Conservation (phyloP, 768 basidiomycete species). For the Fomitopsis serialis region DNA sequence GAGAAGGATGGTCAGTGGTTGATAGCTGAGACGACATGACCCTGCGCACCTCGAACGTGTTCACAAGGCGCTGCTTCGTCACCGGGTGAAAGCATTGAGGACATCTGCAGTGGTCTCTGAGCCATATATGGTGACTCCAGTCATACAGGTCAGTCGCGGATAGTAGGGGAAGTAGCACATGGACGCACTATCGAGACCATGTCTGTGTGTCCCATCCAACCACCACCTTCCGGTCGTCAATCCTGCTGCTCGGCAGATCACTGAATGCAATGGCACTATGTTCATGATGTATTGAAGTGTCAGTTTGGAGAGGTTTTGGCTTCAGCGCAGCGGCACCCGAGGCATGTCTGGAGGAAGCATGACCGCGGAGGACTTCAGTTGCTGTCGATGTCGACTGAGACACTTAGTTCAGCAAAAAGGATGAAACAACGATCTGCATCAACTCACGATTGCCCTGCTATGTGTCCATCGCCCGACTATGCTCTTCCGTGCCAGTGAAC, state of each 20-base stretch:
- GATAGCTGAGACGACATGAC: too few species aligned
- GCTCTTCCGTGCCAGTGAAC: neutral
- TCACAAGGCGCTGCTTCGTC: constrained; percentile 87
- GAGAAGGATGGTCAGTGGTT: neutral
- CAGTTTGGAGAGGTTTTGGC: neutral
- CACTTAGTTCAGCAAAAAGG: too few species aligned
- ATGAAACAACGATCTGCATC: too few species aligned
- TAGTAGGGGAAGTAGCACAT: neutral
- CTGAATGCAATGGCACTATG: neutral
- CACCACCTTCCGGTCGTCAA: constrained; percentile 55
- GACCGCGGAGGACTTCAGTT: too few species aligned
- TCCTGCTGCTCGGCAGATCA: constrained; percentile 31
- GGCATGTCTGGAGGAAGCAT: too few species aligned
- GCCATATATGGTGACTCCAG: constrained; percentile 81
- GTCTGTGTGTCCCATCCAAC: constrained; percentile 68
- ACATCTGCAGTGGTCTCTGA: constrained; percentile 92
- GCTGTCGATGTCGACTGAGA: too few species aligned
- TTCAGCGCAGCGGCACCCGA: too few species aligned
- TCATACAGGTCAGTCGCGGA: neutral
- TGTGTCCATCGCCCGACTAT: neutral
- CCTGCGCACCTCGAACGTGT: constrained; percentile 67
- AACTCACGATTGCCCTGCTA: neutral
- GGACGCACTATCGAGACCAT: constrained; percentile 74
- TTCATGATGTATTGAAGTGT: neutral
- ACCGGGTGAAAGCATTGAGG: constrained; percentile 77